Conservation (phyloP, 2,329 filamentous ascomycete species). For the Penicillium sp. region DNA sequence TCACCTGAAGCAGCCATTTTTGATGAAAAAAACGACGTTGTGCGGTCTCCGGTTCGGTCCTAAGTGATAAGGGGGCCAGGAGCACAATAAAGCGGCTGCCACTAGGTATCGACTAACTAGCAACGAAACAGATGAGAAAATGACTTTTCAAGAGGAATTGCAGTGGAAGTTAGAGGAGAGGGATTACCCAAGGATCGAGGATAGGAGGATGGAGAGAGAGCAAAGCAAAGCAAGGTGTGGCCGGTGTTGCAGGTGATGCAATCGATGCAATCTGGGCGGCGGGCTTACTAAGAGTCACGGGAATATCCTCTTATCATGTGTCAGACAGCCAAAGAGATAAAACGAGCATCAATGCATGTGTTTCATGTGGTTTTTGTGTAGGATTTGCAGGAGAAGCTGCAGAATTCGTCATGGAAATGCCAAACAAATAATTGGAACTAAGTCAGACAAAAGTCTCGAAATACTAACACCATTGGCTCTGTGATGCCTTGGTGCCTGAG, state of each 20-base stretch:
- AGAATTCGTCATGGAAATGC: no score
- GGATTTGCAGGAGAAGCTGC: no score
- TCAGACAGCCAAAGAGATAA: neutral
- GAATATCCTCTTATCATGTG: neutral
- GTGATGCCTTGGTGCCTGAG: conserved; percentile 2
- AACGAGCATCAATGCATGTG: conserved; percentile 6
- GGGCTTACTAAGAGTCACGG: neutral
- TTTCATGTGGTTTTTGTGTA: no score
- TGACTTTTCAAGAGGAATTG: neutral
- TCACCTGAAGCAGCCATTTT: conserved; percentile 30
- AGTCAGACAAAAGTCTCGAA: neutral
- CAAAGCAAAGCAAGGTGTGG: conserved; percentile 10
- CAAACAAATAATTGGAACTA: neutral
- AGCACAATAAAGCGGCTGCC: conserved; percentile 4
- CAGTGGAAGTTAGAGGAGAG: neutral
- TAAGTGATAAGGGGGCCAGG: conserved; percentile 13
- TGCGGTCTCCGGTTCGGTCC: conserved; percentile 20
- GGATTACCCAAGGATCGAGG: neutral
- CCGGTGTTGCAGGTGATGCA: conserved; percentile 17
- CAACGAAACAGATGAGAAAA: conserved; percentile 8
- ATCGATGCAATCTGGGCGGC: conserved; percentile 9
- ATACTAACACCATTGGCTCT: neutral
- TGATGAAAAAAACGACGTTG: conserved; percentile 16
- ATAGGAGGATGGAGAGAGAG: conserved; percentile 11
- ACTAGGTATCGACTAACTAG: neutral